Evolutionary conservation across 2,329 filamentous ascomycete genomes (phyloP).

Genomic region (Botrytis galanthina): DNA sequence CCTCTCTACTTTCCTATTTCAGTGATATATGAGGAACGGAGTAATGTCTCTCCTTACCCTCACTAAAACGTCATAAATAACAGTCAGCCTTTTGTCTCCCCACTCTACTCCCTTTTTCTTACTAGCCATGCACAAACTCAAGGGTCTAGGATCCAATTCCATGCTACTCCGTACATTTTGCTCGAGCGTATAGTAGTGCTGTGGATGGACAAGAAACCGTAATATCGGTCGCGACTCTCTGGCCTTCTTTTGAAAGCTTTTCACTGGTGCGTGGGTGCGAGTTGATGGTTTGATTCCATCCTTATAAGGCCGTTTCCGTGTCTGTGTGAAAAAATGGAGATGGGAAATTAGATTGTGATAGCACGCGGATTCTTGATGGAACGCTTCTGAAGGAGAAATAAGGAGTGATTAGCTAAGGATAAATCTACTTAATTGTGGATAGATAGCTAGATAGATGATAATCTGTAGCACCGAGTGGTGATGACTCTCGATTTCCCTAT

Average conservation of each 20-base stretch:
- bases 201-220: not conserved
- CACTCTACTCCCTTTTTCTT: not conserved
- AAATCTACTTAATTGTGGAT: not conserved
- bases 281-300: not conserved
- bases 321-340: slow-evolving; percentile 4
- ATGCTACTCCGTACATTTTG: not conserved
- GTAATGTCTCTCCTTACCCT: not conserved
- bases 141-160: not conserved
- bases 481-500: not conserved
- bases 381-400: not conserved
- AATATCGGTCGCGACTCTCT: not conserved
- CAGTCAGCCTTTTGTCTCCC: not conserved
- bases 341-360: not conserved
- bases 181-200: slow-evolving; percentile 13
- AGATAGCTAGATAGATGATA: not conserved
- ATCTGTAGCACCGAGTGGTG: not conserved
- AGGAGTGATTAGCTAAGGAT: not conserved
- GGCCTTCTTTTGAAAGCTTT: not conserved
- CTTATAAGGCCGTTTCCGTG: not conserved
- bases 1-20: not conserved
- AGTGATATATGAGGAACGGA: not conserved
- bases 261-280: not conserved
- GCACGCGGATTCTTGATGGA: not conserved
- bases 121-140: not conserved
- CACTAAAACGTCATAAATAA: not conserved